Base-by-base conservation (phyloP, 257 asterid species). In the Capsicum rhomboideum region DNA sequence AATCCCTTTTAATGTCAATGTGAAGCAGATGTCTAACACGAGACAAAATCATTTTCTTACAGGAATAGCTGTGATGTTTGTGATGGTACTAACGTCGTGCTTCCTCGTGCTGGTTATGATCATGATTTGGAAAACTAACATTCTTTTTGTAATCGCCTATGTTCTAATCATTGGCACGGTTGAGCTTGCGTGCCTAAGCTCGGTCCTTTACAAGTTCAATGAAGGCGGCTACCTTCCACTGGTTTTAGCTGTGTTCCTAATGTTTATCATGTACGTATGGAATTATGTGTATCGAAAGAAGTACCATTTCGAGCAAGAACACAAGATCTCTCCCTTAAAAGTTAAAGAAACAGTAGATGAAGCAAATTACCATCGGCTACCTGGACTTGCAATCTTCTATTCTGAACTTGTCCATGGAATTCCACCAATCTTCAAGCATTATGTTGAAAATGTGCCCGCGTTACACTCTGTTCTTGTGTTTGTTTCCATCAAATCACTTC, bases 351-450 rank as follows among this genome's bases (percentile, higher is more conserved):
- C 86, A 1, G 64, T 89, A 0, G 69, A 26, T 0, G 82, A 87
- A 0, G 85, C 86, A 3, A 84, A 31, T 6, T 71, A 86, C 1
- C 83, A 40, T 14, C 88, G 93, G 1, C 14, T 92, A 17, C 92
- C 90, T 0, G 94, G 97, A 16, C 85, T 93, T 1, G 94, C 94
- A 6, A 75, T 93, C 34, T 91, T 93, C 78, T 92, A 93, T 61
- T 91, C 93, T 0, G 97, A 91, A 58, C 88, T 93, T 8, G 96
- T 92, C 0, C 94, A 92, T 2, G 97, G 96, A 3, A 93, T 93
- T 21, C 95, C 95, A 2, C 95, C 93, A 0, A 92, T 93, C 14
- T 92, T 93, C 91, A 83, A 81, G 84, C 97, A 92, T 61, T 93
- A 90, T 1, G 89, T 90, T 2, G 89, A 78, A 2, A 92, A 91